Evolutionary conservation across 805 yeast species (phyloP).

Genomic region (Teunomyces pallodes): DNA sequence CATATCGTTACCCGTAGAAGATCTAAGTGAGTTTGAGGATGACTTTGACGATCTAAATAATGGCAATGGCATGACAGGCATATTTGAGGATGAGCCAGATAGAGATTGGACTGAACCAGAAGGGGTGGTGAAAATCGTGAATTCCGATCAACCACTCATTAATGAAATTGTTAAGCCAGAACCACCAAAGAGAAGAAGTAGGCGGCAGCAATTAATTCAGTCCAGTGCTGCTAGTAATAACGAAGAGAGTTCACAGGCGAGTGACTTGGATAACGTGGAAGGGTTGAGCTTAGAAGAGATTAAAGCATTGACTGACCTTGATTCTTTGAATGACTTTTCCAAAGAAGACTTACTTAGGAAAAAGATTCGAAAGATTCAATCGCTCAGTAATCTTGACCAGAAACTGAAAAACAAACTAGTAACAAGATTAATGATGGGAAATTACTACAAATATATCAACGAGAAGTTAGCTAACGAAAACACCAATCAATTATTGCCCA

Average conservation of each 20-base stretch:
- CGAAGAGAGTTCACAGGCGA: constrained; percentile 15
- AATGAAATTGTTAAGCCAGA: constrained; percentile 54
- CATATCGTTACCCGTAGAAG: constrained; percentile 51
- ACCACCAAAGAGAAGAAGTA: constrained; percentile 1
- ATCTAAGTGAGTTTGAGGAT: constrained; percentile 26
- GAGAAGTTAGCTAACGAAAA: constrained; percentile 18
- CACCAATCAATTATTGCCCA: constrained; percentile 1
- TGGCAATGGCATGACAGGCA: neutral
- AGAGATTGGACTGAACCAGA: constrained; percentile 47
- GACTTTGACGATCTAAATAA: constrained; percentile 21
- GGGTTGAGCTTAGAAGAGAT: constrained; percentile 37
- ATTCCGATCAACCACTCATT: constrained; percentile 47
- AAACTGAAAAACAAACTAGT: constrained; percentile 48
- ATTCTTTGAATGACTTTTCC: constrained; percentile 34
- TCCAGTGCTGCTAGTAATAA: neutral
- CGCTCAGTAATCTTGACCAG: constrained; percentile 35
- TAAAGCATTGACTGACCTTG: constrained; percentile 33
- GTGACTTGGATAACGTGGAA: constrained; percentile 32
- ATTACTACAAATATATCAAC: constrained; percentile 51
- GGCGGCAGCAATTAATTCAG: constrained; percentile 1
- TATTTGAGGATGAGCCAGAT: constrained; percentile 12
- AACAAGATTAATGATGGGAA: constrained; percentile 68
- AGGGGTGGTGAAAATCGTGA: constrained; percentile 50
- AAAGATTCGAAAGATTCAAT: constrained; percentile 49
- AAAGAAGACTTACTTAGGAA: constrained; percentile 42